These are phyloP conservation scores for Fusarium chlamydosporum DNA, from an alignment of 2,329 filamentous ascomycete genomes.

Conservation along the genomic window DNA sequence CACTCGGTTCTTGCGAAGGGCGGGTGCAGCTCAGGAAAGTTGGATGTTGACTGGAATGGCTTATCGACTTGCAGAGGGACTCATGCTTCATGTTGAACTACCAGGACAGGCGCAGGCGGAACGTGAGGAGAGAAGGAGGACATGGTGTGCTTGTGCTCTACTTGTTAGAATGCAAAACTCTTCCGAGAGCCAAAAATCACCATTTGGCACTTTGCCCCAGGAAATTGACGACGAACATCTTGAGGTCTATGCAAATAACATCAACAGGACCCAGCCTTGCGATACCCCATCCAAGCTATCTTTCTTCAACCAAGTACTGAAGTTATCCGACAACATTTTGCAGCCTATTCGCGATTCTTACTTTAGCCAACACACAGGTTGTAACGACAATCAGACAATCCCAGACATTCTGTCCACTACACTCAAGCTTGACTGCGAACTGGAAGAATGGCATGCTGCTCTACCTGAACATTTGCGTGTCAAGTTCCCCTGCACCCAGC, in stretches of 20 bases:
- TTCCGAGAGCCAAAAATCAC: conserved; percentile 20
- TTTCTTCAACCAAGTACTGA: conserved; percentile 45
- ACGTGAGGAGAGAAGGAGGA: conserved; percentile 46
- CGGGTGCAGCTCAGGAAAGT: conserved; percentile 41
- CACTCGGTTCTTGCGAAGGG: conserved; percentile 43
- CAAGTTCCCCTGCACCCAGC: conserved; percentile 38
- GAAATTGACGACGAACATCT: conserved; percentile 49
- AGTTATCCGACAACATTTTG: conserved; percentile 41
- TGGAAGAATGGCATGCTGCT: conserved; percentile 45
- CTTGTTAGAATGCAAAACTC: conserved; percentile 44
- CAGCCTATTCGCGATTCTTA: conserved; percentile 42
- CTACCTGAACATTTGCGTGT: conserved; percentile 42
- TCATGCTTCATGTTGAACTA: conserved; percentile 45
- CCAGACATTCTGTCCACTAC: conserved; percentile 35
- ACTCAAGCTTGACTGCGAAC: conserved; percentile 39
- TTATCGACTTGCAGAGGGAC: conserved; percentile 46
- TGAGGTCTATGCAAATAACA: conserved; percentile 23
- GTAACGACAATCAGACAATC: conserved; percentile 13
- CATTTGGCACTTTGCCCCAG: conserved; percentile 39
- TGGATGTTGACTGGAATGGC: conserved; percentile 49
- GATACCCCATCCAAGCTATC: conserved; percentile 44
- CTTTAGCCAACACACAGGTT: conserved; percentile 12
- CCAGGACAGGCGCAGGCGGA: conserved; percentile 44
- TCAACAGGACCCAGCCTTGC: conserved; percentile 34
- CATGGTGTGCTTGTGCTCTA: conserved; percentile 48